phyloP scores from a whole-genome alignment of 2,329 filamentous ascomycete genomes.

The Aureobasidium leucospermi region DNA sequence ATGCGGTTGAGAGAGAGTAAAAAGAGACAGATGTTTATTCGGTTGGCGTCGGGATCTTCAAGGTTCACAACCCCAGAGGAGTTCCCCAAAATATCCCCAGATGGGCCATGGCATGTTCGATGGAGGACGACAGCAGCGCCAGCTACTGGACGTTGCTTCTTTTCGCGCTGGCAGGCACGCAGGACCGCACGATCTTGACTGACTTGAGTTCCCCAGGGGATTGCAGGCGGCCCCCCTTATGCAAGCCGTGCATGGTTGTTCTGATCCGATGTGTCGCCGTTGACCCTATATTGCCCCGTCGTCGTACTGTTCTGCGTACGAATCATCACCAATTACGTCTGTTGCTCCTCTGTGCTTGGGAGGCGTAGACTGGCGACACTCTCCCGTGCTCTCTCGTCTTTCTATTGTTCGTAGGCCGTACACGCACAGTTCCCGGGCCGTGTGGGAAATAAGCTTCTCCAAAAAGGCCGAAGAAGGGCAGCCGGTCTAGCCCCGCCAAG shows the following conservation, averaged over 20 bases:
- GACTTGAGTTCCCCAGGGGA: background rate
- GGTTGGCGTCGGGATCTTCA: too few relatives aligned
- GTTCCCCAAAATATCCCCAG: too few relatives aligned
- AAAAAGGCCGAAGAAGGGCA: too few relatives aligned
- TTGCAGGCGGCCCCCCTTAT: slow-evolving; percentile 4
- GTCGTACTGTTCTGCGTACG: background rate
- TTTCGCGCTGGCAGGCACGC: background rate
- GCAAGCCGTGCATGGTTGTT: background rate
- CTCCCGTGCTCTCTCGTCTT: background rate
- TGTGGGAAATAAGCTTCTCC: background rate
- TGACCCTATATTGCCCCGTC: background rate
- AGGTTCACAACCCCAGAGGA: too few relatives aligned
- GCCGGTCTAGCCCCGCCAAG: background rate
- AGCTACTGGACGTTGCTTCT: background rate
- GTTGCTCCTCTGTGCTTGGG: background rate
- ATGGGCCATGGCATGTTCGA: background rate
- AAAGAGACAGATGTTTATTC: too few relatives aligned
- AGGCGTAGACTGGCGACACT: background rate
- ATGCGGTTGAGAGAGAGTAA: too few relatives aligned
- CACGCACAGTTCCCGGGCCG: background rate
- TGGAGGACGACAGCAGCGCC: background rate
- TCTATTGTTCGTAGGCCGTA: background rate
- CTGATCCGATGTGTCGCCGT: background rate
- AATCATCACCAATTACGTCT: background rate
- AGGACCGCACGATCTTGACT: background rate